Base-by-base conservation (phyloP, 2,329 filamentous ascomycete species). In the Parastagonospora avenae region DNA sequence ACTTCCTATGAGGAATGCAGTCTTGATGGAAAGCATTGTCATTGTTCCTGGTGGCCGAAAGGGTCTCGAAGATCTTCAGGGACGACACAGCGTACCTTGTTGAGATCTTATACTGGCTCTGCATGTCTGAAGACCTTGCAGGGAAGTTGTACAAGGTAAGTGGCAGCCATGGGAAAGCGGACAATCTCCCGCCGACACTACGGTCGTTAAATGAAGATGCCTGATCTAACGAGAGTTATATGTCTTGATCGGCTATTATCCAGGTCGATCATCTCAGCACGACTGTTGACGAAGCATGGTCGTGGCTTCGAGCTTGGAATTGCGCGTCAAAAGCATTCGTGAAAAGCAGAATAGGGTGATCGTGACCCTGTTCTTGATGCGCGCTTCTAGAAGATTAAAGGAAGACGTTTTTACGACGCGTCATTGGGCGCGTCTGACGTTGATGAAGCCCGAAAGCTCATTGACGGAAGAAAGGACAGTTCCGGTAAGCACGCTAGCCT, bases 381-480 rank as follows among this genome's bases (percentile, higher is more conserved):
- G 19, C 5, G 19, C 19, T 24, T 24, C 19, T 24, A 24, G 19
- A 24, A 24, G 19, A 24, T 24, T 24, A 24, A 24, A 24, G 19
- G 19, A 24, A 24, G 19, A 24, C 19, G 19, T 5, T 24, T 24
- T 24, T 24, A 24, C 19, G 19, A 24, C 5, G 19, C 19, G 19
- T 24, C 19, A n/a, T 12, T 51, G 19, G 7, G 38, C 27, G 10
- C 10, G 9, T 33, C 36, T 33, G n/a, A 41, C 40, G 31, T 24
- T 19, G 16, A 48, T 24, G 29, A 27, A 32, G 29, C 30, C 16
- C 48, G 38, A 15, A 24, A 37, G 50, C 43, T 62, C 52, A 66
- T 66, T 66, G 63, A 60, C 52, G 63, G 63, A 65, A 66, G 60
- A 66, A 61, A 27, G 30, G 3, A 5, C 19, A 5, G 19, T 24